A percentile compares a stretch with the other conserved stretches of the same genome.
phyloP scores from a whole-genome alignment of 2,329 filamentous ascomycete genomes.

The Onygenales sp. region DNA sequence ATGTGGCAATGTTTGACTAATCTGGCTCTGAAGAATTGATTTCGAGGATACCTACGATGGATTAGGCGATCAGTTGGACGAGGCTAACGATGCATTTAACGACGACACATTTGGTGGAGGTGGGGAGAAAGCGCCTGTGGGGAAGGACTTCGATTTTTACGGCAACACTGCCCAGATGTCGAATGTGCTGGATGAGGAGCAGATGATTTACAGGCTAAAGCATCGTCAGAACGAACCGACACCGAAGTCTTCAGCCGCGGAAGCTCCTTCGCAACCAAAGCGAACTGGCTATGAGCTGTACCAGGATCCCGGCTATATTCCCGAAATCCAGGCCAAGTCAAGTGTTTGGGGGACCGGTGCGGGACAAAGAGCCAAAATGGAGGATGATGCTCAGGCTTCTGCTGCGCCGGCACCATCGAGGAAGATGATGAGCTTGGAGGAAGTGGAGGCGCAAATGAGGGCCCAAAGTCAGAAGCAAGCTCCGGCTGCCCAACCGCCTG shows the following conservation, averaged over 20 bases:
- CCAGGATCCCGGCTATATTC: slow-evolving; percentile 70
- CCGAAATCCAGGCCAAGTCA: slow-evolving; percentile 84
- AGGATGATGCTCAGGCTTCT: slow-evolving; percentile 7
- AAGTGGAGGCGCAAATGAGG: slow-evolving; percentile 90
- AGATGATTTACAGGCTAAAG: slow-evolving; percentile 71
- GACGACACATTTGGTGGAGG: slow-evolving; percentile 78
- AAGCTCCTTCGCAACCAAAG: slow-evolving; percentile 46
- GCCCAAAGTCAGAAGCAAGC: slow-evolving; percentile 18
- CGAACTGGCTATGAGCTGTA: slow-evolving; percentile 90
- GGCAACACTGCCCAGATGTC: slow-evolving; percentile 83
- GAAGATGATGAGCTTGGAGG: slow-evolving; percentile 92
- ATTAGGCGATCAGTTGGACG: slow-evolving; percentile 79
- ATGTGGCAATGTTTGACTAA: slow-evolving; percentile 3
- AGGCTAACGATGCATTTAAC: slow-evolving; percentile 89
- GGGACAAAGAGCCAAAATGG: slow-evolving; percentile 35
- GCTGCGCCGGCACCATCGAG: slow-evolving; percentile 36
- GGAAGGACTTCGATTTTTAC: slow-evolving; percentile 96
- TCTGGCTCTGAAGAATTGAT: slow-evolving; percentile 49
- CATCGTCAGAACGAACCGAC: slow-evolving; percentile 31
- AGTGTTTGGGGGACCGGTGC: slow-evolving; percentile 80
- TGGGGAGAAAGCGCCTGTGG: slow-evolving; percentile 45
- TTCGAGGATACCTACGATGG: slow-evolving; percentile 98
- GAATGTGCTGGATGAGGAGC: slow-evolving; percentile 81
- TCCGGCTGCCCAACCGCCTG: slow-evolving; percentile 20
- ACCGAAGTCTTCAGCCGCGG: slow-evolving; percentile 21